A percentile compares a stretch with the other conserved stretches of the same genome.
Conservation (phyloP, 1,139 yeast genomes). For the Tardiomyces depauwii region DNA sequence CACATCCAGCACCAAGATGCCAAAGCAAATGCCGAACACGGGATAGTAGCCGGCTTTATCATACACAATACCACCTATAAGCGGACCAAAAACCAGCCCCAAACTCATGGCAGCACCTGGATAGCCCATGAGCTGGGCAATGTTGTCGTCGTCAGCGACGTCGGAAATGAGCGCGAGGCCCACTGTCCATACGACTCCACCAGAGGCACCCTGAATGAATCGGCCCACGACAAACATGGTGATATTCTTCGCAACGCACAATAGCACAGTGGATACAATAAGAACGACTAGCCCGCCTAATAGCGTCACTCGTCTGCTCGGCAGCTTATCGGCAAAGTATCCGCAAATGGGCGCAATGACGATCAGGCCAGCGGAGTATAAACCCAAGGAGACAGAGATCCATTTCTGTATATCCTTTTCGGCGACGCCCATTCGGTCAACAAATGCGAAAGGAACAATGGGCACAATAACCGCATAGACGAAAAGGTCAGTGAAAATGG, state of each 20-base stretch:
- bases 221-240: constrained; percentile 14
- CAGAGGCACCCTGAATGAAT: constrained; percentile 13
- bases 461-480: constrained; percentile 9
- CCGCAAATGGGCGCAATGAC: constrained; percentile 23
- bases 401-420: constrained; percentile 8
- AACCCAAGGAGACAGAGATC: constrained; percentile 1
- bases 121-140: constrained; percentile 11
- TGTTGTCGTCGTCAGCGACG: constrained; percentile 15
- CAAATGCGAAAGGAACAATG: constrained; percentile 13
- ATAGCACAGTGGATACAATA: constrained; percentile 11
- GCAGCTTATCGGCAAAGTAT: constrained; percentile 14
- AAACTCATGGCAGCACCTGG: constrained; percentile 14
- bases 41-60: constrained; percentile 12
- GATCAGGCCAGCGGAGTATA: constrained; percentile 25
- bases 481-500: not conserved
- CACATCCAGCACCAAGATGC: too few species aligned
- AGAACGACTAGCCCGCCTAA: constrained; percentile 12
- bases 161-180: constrained; percentile 28
- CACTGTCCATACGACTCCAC: constrained; percentile 23
- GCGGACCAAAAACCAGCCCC: constrained; percentile 13
- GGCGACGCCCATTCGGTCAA: constrained; percentile 10
- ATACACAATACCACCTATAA: constrained; percentile 14
- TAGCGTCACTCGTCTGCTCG: constrained; percentile 10
- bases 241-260: constrained; percentile 8
- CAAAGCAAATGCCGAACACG: too few species aligned